Base-by-base conservation (phyloP, 257 asterid species). In the Nicotiana tabacum region DNA sequence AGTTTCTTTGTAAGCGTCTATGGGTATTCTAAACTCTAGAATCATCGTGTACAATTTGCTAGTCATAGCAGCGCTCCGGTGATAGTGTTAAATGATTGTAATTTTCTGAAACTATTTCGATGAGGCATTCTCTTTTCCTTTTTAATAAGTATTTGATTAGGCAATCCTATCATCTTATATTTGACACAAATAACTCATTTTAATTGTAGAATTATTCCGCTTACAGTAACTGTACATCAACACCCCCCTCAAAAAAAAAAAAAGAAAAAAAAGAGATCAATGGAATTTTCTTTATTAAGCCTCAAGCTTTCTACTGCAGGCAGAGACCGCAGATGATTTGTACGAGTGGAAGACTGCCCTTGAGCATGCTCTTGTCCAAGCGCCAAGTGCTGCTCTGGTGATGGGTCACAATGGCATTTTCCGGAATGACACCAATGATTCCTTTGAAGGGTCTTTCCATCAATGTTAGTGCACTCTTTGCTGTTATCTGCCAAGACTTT, bases 321-420 rank as follows among this genome's bases (percentile, higher is more conserved):
- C 98, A 51, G 97, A 95, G 91, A 89, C 97, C 57, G 87, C 91
- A 39, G 98, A 93, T 83, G 97, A 95, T 88, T 92, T 95, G 90
- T 92, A 86, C 32, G 98, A 92, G 90, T 95, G 98, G 98, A 95
- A 95, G 89, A 90, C 94, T 43, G 96, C 98, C 70, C 98, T 95
- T 46, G 98, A 95, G 81, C 90, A 87, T 82, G 98, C 98, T 87
- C 97, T 95, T 86, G 92, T 91, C 30, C 98, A 93, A 90, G 97
- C 97, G 51, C 98, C 97, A 69, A 93, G 90, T 89, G 97, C 96
- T 87, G 98, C 96, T 61, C 94, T 95, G 85, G 97, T 95, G 88
- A 92, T 93, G 97, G 98, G 98, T 64, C 96, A 92, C 81, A 92
- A 95, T 87, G 98, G 97, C 87, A 93, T 95, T 81, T 93, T 95